Conservation (phyloP, 179 eudicot species). For the Camellia oleifera region DNA sequence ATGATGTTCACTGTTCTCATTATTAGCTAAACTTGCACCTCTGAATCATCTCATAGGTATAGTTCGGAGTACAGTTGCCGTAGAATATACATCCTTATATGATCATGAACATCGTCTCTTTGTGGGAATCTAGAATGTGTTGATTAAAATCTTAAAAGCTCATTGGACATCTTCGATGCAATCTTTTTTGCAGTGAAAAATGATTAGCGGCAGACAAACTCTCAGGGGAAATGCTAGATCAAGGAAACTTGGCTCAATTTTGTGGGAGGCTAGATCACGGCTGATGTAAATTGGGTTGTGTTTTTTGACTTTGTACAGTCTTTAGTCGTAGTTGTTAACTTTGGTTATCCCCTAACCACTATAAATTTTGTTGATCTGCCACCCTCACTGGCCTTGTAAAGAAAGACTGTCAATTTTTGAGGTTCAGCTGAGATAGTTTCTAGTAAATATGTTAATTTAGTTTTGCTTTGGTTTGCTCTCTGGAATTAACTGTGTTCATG, state of each 20-base stretch:
- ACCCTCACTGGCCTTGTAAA: not conserved
- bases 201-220: not conserved
- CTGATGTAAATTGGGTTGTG: conserved; percentile 3
- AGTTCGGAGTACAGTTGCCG: not conserved
- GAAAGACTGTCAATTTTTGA: too few species aligned
- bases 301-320: conserved; percentile 7
- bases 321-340: not conserved
- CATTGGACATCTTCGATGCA: not conserved
- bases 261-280: conserved; percentile 1
- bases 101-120: conserved; percentile 6
- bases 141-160: not conserved
- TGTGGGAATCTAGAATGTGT: not conserved
- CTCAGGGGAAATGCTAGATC: not conserved
- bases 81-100: conserved; percentile 3
- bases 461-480: too few species aligned
- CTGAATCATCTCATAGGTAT: not conserved
- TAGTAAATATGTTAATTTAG: too few species aligned
- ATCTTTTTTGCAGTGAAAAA: conserved; percentile 10
- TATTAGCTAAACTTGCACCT: not conserved
- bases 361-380: not conserved
- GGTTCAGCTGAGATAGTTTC: too few species aligned
- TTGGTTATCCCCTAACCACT: not conserved
- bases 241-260: conserved; percentile 3
- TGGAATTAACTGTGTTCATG: too few species aligned
- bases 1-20: not conserved